Conservation (phyloP, 257 asterid genomes). For the Pogostemon cablin region DNA sequence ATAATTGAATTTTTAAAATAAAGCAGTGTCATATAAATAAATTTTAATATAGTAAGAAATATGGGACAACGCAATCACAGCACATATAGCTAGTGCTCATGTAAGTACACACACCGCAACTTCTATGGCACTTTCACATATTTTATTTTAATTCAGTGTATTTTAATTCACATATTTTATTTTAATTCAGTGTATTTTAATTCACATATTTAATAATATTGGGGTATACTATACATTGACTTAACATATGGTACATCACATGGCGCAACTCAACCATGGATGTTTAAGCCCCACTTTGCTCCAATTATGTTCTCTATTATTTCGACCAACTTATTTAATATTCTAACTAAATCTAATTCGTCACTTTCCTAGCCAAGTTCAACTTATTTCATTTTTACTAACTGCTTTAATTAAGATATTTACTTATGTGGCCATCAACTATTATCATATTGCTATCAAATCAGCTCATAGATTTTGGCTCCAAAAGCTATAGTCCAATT, state of each 20-base stretch:
- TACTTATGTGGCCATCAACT: not conserved
- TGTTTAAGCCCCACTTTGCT: conserved; percentile 30
- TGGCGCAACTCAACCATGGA: conserved; percentile 27
- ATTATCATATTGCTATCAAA: conserved; percentile 23
- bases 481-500: not conserved
- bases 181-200: too few species aligned
- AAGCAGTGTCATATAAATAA: too few species aligned
- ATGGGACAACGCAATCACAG: too few species aligned
- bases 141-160: too few species aligned
- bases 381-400: conserved; percentile 21
- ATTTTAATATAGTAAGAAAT: too few species aligned
- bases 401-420: not conserved
- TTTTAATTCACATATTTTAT: too few species aligned
- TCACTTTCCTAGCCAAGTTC: not conserved
- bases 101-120: too few species aligned
- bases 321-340: conserved; percentile 35
- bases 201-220: too few species aligned
- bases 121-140: too few species aligned
- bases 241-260: conserved; percentile 33
- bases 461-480: not conserved
- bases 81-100: too few species aligned
- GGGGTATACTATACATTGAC: conserved; percentile 21
- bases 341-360: not conserved
- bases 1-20: too few species aligned
- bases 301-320: conserved; percentile 18